Evolutionary conservation across 345 rosid species (phyloP).

Genomic region (Rhizophora mangle): DNA sequence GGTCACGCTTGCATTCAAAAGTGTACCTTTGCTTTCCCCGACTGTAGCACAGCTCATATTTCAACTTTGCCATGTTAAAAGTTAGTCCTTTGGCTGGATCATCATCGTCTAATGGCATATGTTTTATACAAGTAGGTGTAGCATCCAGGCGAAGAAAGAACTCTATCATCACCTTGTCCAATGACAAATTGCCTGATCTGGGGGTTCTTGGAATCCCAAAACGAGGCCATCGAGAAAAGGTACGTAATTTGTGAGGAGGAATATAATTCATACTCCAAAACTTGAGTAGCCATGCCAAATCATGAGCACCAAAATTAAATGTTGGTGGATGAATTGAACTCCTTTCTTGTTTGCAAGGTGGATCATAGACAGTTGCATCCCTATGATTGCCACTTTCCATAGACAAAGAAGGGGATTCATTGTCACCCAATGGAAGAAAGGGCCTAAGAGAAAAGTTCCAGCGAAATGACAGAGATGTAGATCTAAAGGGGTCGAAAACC

Average conservation of each 20-base stretch:
- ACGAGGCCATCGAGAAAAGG: conserved; percentile 91
- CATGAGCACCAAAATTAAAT: conserved; percentile 88
- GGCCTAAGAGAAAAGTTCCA: conserved; percentile 91
- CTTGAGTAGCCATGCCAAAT: conserved; percentile 82
- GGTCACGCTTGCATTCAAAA: conserved; percentile 82
- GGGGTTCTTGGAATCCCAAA: conserved; percentile 77
- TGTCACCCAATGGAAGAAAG: conserved; percentile 28
- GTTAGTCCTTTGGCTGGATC: conserved; percentile 94
- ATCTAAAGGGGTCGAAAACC: conserved; percentile 90
- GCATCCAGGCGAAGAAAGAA: conserved; percentile 87
- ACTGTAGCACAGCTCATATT: conserved; percentile 71
- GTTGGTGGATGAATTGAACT: conserved; percentile 45
- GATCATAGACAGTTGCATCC: conserved; percentile 31
- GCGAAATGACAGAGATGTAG: conserved; percentile 86
- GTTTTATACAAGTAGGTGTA: conserved; percentile 65
- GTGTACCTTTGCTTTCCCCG: conserved; percentile 91
- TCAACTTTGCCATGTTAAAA: conserved; percentile 75
- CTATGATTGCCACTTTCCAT: conserved; percentile 31
- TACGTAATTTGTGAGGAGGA: conserved; percentile 93
- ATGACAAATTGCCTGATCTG: conserved; percentile 86
- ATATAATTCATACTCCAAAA: conserved; percentile 80
- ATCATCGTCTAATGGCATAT: conserved; percentile 77
- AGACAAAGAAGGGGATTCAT: conserved; percentile 39
- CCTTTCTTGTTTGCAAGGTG: conserved; percentile 45
- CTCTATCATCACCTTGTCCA: conserved; percentile 97